Conservation (phyloP, 352 stramenopile species). For the Thraustochytrium striatum region DNA sequence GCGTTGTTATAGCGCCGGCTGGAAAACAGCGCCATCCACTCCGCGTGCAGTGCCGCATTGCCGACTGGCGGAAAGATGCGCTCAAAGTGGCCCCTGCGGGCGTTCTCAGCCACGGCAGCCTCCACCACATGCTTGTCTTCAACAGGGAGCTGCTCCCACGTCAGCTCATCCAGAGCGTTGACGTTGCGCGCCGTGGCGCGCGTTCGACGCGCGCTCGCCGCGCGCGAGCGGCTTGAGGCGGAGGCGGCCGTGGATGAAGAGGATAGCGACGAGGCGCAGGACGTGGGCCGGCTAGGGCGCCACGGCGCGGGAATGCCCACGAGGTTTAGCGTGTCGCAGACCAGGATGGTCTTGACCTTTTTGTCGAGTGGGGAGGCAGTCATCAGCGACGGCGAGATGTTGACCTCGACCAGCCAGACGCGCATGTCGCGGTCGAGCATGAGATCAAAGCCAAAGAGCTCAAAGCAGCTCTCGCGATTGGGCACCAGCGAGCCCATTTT, state of each 20-base stretch:
- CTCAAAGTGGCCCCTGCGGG: constrained; percentile 67
- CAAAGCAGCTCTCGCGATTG: constrained; percentile 85
- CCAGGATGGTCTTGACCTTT: constrained; percentile 67
- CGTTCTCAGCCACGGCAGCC: constrained; percentile 68
- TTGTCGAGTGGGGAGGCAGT: constrained; percentile 66
- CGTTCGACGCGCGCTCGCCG: neutral
- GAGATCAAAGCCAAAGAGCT: constrained; percentile 92
- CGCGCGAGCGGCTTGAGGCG: neutral
- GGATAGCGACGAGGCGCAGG: neutral
- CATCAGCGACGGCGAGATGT: constrained; percentile 82
- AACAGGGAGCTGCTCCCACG: constrained; percentile 57
- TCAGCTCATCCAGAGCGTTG: neutral
- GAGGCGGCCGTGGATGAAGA: neutral
- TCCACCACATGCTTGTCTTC: constrained; percentile 66
- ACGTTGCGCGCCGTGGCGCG: neutral
- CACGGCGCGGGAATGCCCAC: constrained; percentile 62
- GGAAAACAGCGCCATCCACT: constrained; percentile 49
- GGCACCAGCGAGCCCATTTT: constrained; percentile 58
- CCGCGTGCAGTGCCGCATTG: constrained; percentile 43
- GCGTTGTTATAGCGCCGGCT: constrained; percentile 49
- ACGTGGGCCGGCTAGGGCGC: neutral
- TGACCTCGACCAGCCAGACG: constrained; percentile 93
- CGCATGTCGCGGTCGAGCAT: constrained; percentile 88
- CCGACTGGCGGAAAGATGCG: constrained; percentile 61
- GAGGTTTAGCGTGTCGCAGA: constrained; percentile 73